Evolutionary conservation across 805 yeast genomes (phyloP), one percentile per base, ranked within the genome.

Genomic region (Teunomyces cretensis): DNA sequence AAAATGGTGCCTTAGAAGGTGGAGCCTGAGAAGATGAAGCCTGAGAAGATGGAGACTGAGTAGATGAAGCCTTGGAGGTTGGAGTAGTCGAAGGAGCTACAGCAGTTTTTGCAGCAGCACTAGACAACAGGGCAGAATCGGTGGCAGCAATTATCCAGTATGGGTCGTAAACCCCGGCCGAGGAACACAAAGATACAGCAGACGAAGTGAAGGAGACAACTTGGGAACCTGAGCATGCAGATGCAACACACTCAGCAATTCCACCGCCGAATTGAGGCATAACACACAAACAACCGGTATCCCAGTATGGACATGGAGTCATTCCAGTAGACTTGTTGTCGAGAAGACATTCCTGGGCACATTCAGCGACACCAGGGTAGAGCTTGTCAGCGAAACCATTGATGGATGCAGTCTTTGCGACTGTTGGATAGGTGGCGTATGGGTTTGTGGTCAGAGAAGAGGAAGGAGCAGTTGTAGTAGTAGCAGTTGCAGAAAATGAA

Each of bases 231-330:
- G 51, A 41, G 45, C 63, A 60, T 35, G 32, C 41, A 27, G 48
- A 32, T 16, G 59, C 59, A 33, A 60, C 44, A 64, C 75, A 70
- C 43, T 62, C 53, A 39, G 67, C 74, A 28, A 70, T 64, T 3
- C 45, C 47, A 22, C 64, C 61, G 30, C 56, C 58, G 60, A 64
- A 70, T 33, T 51, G 50, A 32, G 70, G 56, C 67, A 70, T 70
- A 36, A 68, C 72, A 62, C 75, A 70, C 45, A 70, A 64, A 60
- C 76, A 70, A 22, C 76, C 76, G 37, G 74, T 62, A 52, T 70
- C 76, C 73, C 74, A 69, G 65, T 68, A 68, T 37, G 75, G 75
- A 50, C 76, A 70, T 37, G 74, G 74, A 17, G 72, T 66, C 32
- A 51, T 49, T 6, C 65, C 62, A 39, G 74, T 67, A 27, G 50